Conservation (phyloP, 2,329 filamentous ascomycete genomes). For the Trichoderma sp. region DNA sequence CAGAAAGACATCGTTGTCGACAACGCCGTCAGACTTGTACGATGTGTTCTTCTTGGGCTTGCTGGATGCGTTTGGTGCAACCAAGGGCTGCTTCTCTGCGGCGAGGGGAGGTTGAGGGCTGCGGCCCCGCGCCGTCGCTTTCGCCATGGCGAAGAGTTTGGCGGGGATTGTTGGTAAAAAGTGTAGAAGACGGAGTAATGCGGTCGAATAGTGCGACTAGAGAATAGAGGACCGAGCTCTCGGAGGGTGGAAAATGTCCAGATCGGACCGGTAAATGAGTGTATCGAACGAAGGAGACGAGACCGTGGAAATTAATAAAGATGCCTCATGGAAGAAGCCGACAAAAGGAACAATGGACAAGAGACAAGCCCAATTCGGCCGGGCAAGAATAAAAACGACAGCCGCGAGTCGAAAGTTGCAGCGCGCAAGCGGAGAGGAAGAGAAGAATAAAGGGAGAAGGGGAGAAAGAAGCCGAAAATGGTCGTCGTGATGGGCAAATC, state of each 20-base stretch:
- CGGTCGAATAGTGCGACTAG: not conserved
- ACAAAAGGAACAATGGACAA: constrained; percentile 19
- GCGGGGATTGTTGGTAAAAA: not conserved
- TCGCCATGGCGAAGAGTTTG: constrained; percentile 35
- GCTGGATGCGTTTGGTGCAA: constrained; percentile 20
- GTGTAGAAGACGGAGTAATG: not conserved
- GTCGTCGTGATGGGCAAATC: constrained; percentile 22
- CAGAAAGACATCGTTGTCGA: constrained; percentile 88
- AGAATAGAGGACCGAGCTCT: constrained; percentile 1
- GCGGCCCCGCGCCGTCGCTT: constrained; percentile 37
- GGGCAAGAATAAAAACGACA: constrained; percentile 16
- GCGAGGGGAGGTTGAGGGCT: constrained; percentile 39
- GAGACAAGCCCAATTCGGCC: constrained; percentile 13
- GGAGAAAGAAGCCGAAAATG: constrained; percentile 14
- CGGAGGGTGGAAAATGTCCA: constrained; percentile 3
- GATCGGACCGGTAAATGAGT: constrained; percentile 19
- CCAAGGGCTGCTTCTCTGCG: constrained; percentile 24
- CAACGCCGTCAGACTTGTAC: constrained; percentile 77
- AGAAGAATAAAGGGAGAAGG: constrained; percentile 27
- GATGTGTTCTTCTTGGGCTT: constrained; percentile 49
- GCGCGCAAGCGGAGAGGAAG: constrained; percentile 20
- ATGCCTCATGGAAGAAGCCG: constrained; percentile 18
- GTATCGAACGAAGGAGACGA: constrained; percentile 23
- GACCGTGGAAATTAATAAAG: constrained; percentile 21
- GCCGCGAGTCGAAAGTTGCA: constrained; percentile 15